Evolutionary conservation across 192 early-diverging fungal species (phyloP).

Genomic region (Podila epicladia): DNA sequence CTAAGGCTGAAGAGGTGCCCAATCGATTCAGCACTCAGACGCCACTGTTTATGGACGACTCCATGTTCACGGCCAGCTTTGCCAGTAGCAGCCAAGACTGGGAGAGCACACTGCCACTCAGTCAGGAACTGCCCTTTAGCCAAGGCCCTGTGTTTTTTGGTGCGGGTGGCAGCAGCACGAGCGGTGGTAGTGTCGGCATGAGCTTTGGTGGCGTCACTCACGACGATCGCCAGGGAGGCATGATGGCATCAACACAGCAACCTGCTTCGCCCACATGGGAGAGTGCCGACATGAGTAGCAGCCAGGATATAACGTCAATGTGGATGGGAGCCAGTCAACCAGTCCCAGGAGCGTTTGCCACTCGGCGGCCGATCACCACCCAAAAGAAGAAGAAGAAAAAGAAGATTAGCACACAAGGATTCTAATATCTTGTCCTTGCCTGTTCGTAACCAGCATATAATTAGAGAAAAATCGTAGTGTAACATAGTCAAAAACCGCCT

Average conservation of each 20-base stretch:
- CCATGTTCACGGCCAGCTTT: not conserved
- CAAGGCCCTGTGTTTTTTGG: not conserved
- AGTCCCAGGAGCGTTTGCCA: not conserved
- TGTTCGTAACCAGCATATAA: no score
- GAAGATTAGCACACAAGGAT: not conserved
- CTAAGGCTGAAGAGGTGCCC: not conserved
- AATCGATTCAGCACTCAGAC: not conserved
- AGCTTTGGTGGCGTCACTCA: not conserved
- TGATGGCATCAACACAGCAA: no score
- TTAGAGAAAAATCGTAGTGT: no score
- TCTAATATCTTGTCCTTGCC: not conserved
- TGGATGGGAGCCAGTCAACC: not conserved
- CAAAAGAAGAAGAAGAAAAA: not conserved
- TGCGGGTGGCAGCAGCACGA: not conserved
- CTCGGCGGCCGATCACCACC: not conserved
- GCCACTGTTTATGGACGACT: not conserved
- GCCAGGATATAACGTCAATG: not conserved
- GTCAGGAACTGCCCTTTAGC: not conserved
- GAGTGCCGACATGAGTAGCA: not conserved
- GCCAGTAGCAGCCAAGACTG: not conserved
- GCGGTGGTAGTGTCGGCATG: not conserved
- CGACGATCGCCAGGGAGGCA: no score
- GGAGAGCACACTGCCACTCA: not conserved
- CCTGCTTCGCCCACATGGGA: no score
- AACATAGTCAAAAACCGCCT: no score